Evolutionary conservation across 257 asterid genomes (phyloP), one percentile per base, ranked within the genome.

Genomic region (Striga asiatica): DNA sequence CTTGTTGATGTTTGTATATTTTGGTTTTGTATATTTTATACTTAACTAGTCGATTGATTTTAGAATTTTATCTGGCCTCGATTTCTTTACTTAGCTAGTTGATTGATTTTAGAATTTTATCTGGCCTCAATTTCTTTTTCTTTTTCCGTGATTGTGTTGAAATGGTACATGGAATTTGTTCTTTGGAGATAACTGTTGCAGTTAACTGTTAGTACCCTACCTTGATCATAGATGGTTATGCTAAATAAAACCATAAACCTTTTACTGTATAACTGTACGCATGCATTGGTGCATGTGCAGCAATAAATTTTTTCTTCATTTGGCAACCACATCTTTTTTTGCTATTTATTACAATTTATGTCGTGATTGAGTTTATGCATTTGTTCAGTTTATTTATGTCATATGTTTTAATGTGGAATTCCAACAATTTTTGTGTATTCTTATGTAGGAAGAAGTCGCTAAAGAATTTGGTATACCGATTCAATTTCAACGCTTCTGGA

Each of bases 401-500:
- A 6, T 2, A 6, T 56, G 16, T 54, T 25, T 49, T 32, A 18
- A 18, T 25, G 45, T 13, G 18, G 23, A 34, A 35, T 47, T 16
- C 39, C 45, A 32, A 29, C 27, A 20, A 29, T 29, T 45, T 19
- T 32, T 61, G 25, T 64, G 53, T 16, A n/a, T n/a, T n/a, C 46
- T 56, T 74, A 43, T 66, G 73, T 77, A 91, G 98, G 95, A 87
- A 61, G 95, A 86, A 66, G 94, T 87, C 23, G 98, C 96, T 61
- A 81, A 77, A 66, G 96, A 87, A 67, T 70, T 84, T 56, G 89
- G 94, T 3, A 65, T 87, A 61, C 96, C 95, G 32, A 95, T 87
- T 55, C 89, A 87, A 54, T 82, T 63, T 74, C 96, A 78, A 76
- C 95, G 98, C 27, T 91, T 82, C 62, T 91, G 98, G 96, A 67